These are phyloP conservation scores for Rhododendron griersonianum DNA, from an alignment of 148 eudicot genomes.

Conservation along the genomic window DNA sequence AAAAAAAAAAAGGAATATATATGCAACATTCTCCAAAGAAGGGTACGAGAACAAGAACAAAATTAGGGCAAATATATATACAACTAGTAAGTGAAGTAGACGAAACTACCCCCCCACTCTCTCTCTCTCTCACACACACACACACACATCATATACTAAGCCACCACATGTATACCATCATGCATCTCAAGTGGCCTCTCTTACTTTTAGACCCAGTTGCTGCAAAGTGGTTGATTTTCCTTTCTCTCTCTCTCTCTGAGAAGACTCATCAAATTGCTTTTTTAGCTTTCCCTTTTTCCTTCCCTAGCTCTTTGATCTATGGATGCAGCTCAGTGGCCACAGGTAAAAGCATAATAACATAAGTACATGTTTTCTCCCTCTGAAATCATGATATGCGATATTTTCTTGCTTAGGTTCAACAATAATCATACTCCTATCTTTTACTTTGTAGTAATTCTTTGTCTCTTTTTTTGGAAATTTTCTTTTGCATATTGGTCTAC, in stretches of 20 bases:
- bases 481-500: neutral
- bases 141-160: neutral
- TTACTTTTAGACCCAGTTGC: conserved; percentile 24
- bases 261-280: conserved; percentile 13
- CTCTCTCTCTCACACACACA: neutral
- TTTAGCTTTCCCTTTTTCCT: conserved; percentile 5
- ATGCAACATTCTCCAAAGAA: neutral
- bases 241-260: neutral
- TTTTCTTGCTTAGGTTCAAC: neutral
- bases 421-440: neutral
- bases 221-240: conserved; percentile 12
- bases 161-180: neutral
- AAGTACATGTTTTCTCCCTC: neutral
- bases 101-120: conserved; percentile 5
- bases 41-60: neutral
- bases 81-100: neutral
- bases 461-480: neutral
- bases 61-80: neutral
- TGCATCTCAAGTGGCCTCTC: neutral
- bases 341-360: conserved; percentile 9
- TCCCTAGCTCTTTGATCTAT: conserved; percentile 10
- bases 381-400: conserved; percentile 16
- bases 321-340: conserved; percentile 28
- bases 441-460: neutral
- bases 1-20: neutral